phyloP scores from a whole-genome alignment of 371 early-diverging fungal species.

The Sporodiniella umbellata region DNA sequence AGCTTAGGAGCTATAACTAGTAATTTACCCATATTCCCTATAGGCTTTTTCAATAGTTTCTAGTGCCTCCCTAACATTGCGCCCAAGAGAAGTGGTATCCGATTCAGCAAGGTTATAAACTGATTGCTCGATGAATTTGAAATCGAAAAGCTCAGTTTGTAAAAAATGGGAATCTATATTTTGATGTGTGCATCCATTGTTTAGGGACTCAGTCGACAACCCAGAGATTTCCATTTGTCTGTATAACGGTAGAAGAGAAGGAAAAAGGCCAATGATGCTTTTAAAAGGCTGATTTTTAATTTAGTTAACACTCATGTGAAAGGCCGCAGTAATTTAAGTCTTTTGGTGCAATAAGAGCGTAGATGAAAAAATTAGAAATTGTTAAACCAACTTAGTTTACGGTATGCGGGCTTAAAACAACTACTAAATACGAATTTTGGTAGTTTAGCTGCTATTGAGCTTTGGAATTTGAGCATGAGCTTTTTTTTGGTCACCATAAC shows the following conservation, averaged over 20 bases:
- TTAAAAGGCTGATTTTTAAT: no score
- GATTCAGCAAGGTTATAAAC: constrained; percentile 41
- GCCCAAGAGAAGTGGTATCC: constrained; percentile 30
- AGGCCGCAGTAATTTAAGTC: no score
- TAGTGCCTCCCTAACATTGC: constrained; percentile 49
- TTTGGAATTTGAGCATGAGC: no score
- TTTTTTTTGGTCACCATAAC: no score
- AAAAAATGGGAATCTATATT: constrained; percentile 30
- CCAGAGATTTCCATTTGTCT: constrained; percentile 3
- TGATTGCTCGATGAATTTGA: constrained; percentile 37
- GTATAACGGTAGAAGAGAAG: not conserved
- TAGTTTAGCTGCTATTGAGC: no score
- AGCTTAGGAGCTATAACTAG: not conserved
- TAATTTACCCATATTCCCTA: constrained; percentile 59
- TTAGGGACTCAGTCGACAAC: constrained; percentile 2
- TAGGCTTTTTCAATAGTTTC: constrained; percentile 66
- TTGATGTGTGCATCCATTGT: constrained; percentile 32
- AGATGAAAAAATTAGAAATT: no score
- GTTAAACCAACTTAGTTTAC: no score
- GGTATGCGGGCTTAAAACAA: no score
- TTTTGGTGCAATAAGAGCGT: no score
- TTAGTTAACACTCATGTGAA: no score
- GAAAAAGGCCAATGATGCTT: no score
- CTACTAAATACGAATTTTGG: no score
- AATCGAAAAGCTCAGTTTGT: constrained; percentile 33